Evolutionary conservation across 768 basidiomycete genomes (phyloP), one percentile per base, ranked within the genome.

Genomic region (Russula olivacea): DNA sequence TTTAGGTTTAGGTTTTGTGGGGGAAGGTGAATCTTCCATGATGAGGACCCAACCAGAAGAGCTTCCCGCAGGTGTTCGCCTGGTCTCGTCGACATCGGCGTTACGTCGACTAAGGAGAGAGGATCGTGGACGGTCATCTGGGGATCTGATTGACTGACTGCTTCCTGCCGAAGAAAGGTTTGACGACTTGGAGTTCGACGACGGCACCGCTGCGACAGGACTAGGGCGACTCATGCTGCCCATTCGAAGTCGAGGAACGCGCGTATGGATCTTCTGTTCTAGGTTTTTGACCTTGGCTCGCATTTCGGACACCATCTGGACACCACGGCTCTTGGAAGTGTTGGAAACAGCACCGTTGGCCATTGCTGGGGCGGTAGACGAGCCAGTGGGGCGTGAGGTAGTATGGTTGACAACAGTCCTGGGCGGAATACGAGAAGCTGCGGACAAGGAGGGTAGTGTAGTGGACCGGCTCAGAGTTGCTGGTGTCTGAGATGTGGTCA

Each of bases 231-330:
- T 85, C 57, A 85, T 83, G 69, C 89, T 91, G 21, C 85, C 86
- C 85, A 91, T 89, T 14, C 91, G 87, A 59, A 93, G 71, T 58
- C 91, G 82, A 25, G 91, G 91, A 55, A 93, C 91, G 49, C 88
- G 88, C 49, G 89, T 91, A 69, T 92, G 89, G 50, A 93, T 89
- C 74, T 88, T 90, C 75, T 91, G 89, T 69, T 93, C 89, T 43
- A 93, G 75, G 68, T 86, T 88, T 70, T 79, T 84, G 34, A 93
- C 91, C 56, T 88, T 81, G 43, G 89, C 90, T 47, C 92, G 84
- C 88, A 94, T 91, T 72, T 93, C 92, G 25, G 89, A 88, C 6
- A 93, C 90, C 92, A 94, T 93, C 70, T 93, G 91, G 3, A 92
- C 89, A 30, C 91, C 91, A 72, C 85, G 88, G 72, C 82, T 91